A percentile compares a stretch with the other conserved stretches of the same genome.
Conservation (phyloP, 768 basidiomycete species). For the Leccinum variicolor region DNA sequence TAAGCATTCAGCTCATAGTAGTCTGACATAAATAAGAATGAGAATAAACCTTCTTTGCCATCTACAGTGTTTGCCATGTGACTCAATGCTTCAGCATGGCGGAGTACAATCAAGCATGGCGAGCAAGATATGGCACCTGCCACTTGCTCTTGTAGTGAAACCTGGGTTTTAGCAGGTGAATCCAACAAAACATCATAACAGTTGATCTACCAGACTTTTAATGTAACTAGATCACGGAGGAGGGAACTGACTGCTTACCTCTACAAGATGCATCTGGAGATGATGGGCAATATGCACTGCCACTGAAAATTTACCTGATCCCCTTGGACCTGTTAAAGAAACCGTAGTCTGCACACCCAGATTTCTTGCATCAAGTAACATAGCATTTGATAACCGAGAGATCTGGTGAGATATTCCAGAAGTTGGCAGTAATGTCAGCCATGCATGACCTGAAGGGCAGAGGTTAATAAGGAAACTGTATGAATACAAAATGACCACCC, state of each 20-base stretch:
- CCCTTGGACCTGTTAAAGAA: constrained; percentile 74
- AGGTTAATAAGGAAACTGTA: constrained; percentile 3
- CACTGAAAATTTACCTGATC: constrained; percentile 76
- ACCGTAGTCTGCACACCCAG: constrained; percentile 68
- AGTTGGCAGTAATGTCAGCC: background rate
- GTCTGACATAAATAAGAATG: background rate
- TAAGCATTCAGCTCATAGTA: background rate
- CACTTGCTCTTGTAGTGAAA: constrained; percentile 63
- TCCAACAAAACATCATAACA: constrained; percentile 85
- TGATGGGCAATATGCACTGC: constrained; percentile 52
- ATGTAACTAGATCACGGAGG: background rate
- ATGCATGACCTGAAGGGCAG: constrained; percentile 18
- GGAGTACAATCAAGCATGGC: constrained; percentile 80
- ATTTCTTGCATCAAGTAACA: constrained; percentile 52
- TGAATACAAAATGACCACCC: constrained; percentile 10
- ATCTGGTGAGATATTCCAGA: constrained; percentile 46
- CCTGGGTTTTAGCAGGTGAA: constrained; percentile 71
- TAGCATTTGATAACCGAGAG: constrained; percentile 55
- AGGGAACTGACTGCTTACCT: constrained; percentile 42
- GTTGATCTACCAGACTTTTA: constrained; percentile 56
- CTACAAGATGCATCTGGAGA: constrained; percentile 75
- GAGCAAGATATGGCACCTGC: constrained; percentile 75
- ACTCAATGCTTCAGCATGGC: constrained; percentile 76
- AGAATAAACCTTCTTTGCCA: constrained; percentile 51
- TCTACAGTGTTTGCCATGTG: constrained; percentile 59